Evolutionary conservation across 148 eudicot genomes (phyloP), one percentile per base, ranked within the genome.

Genomic region (Euryodendron excelsum): DNA sequence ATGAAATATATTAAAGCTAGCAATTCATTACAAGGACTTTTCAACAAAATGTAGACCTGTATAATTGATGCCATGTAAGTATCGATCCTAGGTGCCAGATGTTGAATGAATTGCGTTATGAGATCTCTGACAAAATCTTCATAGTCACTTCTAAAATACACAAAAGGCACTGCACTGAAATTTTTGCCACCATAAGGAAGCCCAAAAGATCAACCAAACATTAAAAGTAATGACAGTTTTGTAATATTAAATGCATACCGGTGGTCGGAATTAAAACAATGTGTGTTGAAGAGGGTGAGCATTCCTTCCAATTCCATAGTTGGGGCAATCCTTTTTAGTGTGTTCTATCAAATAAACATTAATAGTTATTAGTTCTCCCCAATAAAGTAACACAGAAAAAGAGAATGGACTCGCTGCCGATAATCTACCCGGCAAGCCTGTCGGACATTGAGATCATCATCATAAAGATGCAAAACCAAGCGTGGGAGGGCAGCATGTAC

Each of bases 51-150:
- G 28, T 77, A 31, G 77, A 93, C 99, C 99, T 96, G 99, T 80
- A 96, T 81, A 58, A 90, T 73, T 70, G 98, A 90, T 76, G 92
- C 93, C 96, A 96, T 85, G 86, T 90, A 93, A 39, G 91, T 80
- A 83, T 91, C 93, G 56, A 91, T 81, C 85, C 94, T 92, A 64
- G 97, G 81, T 70, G 91, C 80, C 85, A 90, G 77, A 79, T 89
- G 85, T 61, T 87, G 98, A 80, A 85, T 82, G 52, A 91, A 80
- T 82, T 83, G 93, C 83, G 83, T 89, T 21, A 97, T 75, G 23
- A 93, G 75, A 55, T 96, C 97, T 83, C 93, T 87, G 61, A 96
- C 89, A 72, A 96, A 91, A 81, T 96, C 99, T 85, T 96, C 98
- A 87, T 96, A 96, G 85, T 93, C 98, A 66, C 92, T 87, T 85